phyloP scores from a whole-genome alignment of 2,329 filamentous ascomycete species.

The Microsporum audouinii region DNA sequence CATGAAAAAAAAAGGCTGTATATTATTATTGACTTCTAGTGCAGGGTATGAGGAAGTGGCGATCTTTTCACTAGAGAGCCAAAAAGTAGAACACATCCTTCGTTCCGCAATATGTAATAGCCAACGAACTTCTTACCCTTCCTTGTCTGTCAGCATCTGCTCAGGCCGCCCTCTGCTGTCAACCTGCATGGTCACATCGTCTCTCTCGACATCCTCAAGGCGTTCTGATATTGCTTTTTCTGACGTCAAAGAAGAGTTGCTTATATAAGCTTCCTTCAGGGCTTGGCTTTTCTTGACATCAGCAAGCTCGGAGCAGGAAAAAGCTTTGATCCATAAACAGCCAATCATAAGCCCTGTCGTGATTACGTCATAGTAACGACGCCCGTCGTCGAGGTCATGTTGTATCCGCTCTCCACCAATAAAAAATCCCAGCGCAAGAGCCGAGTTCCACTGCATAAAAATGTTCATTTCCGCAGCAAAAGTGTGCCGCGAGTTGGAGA shows the following conservation, averaged over 20 bases:
- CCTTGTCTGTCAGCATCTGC: background rate
- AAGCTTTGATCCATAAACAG: background rate
- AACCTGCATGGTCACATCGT: background rate
- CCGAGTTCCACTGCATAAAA: constrained; percentile 1
- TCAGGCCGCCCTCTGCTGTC: background rate
- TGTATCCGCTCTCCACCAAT: background rate
- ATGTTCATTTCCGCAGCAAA: background rate
- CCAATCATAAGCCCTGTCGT: background rate
- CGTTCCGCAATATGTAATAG: background rate
- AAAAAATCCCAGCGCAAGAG: background rate
- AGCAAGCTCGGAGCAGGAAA: background rate
- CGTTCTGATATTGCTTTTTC: background rate
- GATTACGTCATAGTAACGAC: background rate
- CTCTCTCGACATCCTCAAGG: background rate
- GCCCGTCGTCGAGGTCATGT: background rate
- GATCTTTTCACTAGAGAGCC: background rate
- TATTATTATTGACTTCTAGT: background rate
- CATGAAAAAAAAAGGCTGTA: background rate
- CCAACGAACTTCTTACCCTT: background rate
- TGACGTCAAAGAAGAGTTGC: background rate
- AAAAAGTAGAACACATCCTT: background rate
- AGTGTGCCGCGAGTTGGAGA: background rate
- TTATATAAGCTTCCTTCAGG: background rate
- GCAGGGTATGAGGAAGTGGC: background rate
- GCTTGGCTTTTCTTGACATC: background rate